Conservation (phyloP, 2,329 filamentous ascomycete species). For the Colletotrichum tropicale region DNA sequence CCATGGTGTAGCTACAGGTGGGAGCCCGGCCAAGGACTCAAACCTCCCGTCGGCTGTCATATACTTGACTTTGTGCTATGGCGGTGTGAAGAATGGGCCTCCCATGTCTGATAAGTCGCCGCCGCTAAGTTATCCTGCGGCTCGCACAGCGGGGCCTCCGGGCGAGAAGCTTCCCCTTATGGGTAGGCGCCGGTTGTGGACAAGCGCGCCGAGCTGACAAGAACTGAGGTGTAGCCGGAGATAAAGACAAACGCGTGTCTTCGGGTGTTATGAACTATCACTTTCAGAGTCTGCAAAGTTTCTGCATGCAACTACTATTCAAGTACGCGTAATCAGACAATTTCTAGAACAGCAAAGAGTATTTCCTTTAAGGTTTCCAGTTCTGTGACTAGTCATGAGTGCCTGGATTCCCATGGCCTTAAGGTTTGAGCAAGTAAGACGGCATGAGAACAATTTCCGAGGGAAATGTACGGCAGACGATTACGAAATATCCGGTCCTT, state of each 20-base stretch:
- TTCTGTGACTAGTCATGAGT: background rate
- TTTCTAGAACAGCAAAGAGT: background rate
- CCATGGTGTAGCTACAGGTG: background rate
- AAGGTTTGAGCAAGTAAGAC: background rate
- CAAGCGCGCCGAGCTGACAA: background rate
- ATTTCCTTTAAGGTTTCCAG: background rate
- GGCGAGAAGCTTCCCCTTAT: background rate
- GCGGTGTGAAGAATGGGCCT: background rate
- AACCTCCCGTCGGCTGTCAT: background rate
- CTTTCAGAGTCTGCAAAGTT: background rate
- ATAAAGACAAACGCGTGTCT: background rate
- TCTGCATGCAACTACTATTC: background rate
- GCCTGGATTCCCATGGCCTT: background rate
- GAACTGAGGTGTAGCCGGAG: background rate
- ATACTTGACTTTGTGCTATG: background rate
- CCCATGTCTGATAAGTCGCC: background rate
- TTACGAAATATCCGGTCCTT: background rate
- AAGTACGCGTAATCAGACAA: background rate
- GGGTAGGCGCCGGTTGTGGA: background rate
- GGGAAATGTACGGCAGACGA: background rate
- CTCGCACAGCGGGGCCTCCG: background rate
- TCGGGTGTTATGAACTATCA: background rate
- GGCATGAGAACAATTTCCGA: background rate
- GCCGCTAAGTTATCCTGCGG: background rate
- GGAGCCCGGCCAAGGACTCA: background rate